Conservation (phyloP, 345 rosid genomes). For the Dovyalis caffra region DNA sequence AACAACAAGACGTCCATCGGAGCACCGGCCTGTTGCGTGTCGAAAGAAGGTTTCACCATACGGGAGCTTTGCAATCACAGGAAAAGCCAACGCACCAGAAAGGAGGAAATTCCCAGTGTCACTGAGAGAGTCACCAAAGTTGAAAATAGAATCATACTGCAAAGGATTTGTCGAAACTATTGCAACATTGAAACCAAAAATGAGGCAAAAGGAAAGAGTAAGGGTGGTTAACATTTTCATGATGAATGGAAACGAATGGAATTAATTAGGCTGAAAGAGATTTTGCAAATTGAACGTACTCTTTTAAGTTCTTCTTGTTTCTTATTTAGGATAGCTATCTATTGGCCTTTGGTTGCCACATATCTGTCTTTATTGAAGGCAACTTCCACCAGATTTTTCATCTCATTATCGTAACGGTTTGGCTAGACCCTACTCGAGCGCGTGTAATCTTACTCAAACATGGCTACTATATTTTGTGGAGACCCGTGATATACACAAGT, state of each 20-base stretch:
- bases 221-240: conserved; percentile 6
- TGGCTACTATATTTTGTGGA: too few relatives aligned
- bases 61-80: conserved; percentile 51
- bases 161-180: conserved; percentile 23
- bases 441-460: too few relatives aligned
- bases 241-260: neutral
- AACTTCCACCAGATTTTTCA: neutral
- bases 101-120: conserved; percentile 69
- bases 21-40: conserved; percentile 61
- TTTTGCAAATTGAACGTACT: too few relatives aligned
- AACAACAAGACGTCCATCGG: conserved; percentile 68
- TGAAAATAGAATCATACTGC: conserved; percentile 59
- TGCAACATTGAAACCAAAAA: neutral
- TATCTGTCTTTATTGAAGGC: neutral
- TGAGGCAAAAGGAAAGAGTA: neutral
- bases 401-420: neutral
- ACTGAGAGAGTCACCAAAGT: conserved; percentile 79
- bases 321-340: too few relatives aligned
- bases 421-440: neutral
- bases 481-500: too few relatives aligned
- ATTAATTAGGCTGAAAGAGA: neutral
- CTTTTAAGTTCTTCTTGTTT: too few relatives aligned
- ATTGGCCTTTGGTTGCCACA: too few relatives aligned
- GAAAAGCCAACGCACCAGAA: conserved; percentile 48
- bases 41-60: conserved; percentile 63